Percentiles rank a stretch among this genome's conserved stretches.
These are phyloP conservation scores for Coniferiporia weirii DNA, from an alignment of 1,284 basidiomycete genomes.

Conservation along the genomic window DNA sequence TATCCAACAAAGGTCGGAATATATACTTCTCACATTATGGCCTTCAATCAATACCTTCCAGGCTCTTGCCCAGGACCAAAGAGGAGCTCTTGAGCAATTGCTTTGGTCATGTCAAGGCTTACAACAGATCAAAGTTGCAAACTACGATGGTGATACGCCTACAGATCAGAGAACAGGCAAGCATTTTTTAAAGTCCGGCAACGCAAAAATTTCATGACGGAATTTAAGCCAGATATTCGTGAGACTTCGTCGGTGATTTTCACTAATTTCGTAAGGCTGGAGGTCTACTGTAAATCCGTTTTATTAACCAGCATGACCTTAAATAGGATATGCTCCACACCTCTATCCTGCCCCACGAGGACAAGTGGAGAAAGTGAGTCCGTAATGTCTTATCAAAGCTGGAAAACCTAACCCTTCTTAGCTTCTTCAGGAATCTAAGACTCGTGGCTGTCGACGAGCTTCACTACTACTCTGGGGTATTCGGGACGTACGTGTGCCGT, in stretches of 20 bases:
- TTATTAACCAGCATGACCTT: not conserved
- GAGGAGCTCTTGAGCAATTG: conserved; percentile 61
- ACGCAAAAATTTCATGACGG: not conserved
- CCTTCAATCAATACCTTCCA: conserved; percentile 25
- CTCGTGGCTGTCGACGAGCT: conserved; percentile 83
- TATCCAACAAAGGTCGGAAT: conserved; percentile 79
- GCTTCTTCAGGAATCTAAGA: conserved; percentile 71
- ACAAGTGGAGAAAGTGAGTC: conserved; percentile 70
- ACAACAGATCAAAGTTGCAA: conserved; percentile 52
- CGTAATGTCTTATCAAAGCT: not conserved
- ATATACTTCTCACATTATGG: not conserved
- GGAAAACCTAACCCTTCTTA: conserved; percentile 24
- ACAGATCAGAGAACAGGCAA: conserved; percentile 55
- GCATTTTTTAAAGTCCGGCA: conserved; percentile 11
- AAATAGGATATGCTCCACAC: conserved; percentile 82
- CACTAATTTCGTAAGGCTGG: conserved; percentile 65
- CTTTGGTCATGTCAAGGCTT: conserved; percentile 59
- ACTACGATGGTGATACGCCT: conserved; percentile 88
- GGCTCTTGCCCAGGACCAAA: conserved; percentile 90
- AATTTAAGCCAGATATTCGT: conserved; percentile 46
- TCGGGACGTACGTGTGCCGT: conserved; percentile 53
- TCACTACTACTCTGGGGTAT: conserved; percentile 71
- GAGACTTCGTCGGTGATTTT: conserved; percentile 66
- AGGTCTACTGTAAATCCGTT: conserved; percentile 21
- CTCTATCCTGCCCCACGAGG: conserved; percentile 81